These are phyloP conservation scores for Castanopsis chinensis DNA, from an alignment of 306 rosid species.

Conservation along the genomic window DNA sequence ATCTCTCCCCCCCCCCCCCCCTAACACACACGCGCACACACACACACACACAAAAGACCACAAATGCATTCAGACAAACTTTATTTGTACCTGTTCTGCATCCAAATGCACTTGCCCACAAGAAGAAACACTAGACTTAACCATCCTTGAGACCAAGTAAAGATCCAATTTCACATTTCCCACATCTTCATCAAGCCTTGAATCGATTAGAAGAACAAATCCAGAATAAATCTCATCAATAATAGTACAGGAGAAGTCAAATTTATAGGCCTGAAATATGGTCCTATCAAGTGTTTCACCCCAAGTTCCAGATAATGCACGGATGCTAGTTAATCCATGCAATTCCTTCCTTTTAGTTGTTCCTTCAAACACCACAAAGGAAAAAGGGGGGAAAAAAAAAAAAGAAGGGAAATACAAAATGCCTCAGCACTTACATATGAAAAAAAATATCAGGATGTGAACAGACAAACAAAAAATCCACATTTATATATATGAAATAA, in stretches of 20 bases:
- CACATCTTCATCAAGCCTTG: conserved; percentile 78
- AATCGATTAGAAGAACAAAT: conserved; percentile 69
- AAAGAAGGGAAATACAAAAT: conserved; percentile 6
- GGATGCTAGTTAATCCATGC: conserved; percentile 63
- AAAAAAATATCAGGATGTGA: not conserved
- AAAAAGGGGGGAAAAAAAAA: not conserved
- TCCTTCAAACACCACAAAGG: conserved; percentile 54
- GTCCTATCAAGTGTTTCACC: conserved; percentile 46
- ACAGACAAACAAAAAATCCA: too few relatives aligned
- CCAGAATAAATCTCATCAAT: conserved; percentile 54
- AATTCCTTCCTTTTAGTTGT: conserved; percentile 88
- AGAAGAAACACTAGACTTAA: conserved; percentile 62
- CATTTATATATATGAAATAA: too few relatives aligned
- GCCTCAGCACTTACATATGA: not conserved
- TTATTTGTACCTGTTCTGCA: conserved; percentile 60
- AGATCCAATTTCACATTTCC: conserved; percentile 73
- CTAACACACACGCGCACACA: too few relatives aligned
- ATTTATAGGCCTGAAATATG: conserved; percentile 65
- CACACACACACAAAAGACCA: not conserved
- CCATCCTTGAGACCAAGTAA: conserved; percentile 61
- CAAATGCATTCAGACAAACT: conserved; percentile 13
- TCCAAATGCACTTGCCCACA: conserved; percentile 67
- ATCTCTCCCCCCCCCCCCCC: accelerated
- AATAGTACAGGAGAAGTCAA: conserved; percentile 64
- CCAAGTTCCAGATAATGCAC: conserved; percentile 70